Evolutionary conservation across 495 filamentous ascomycete species (phyloP), one percentile per base, ranked within the genome.

Genomic region (Xylaria castorea): DNA sequence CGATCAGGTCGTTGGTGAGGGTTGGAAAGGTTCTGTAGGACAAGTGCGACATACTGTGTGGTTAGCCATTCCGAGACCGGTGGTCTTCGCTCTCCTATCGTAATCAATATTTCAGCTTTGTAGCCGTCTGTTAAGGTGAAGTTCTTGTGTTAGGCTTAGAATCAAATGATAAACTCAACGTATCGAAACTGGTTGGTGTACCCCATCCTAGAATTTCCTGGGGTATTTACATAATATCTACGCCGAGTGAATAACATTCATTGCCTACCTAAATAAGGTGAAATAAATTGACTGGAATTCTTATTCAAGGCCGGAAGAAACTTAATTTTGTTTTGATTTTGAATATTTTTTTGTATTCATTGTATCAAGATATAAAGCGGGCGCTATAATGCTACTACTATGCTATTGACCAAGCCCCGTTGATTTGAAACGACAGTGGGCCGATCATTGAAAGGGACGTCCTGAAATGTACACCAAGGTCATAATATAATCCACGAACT

Each of bases 321-420:
- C 5, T 40, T 27, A 8, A 4, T 40, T 14, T 40, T 36, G 4
- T 25, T 42, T 57, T 38, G 0, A 32, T 30, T 57, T 44, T 48
- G 7, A 30, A 22, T 18, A 5, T 22, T 58, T 32, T 55, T 46
- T 68, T 32, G 0, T 48, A 55, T 60, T 61, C 48, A 46, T 61
- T 69, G n/a, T 27, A 20, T 42, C 18, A 6, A 38, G 30, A 57
- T 30, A 51, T 30, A 69, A 58, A 20, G 53, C 66, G 44, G 53
- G 67, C 67, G 67, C 66, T 60, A 48, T 61, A 25, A 32, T 40
- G 53, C 67, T 69, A 46, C 67, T 69, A 46, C 38, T 30, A 46
- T 46, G 40, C 53, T 32, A 38, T 34, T 42, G 50, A 30, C 66
- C 20, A 67, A 51, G 16, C 18, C 20, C 36, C 30, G 2, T 14